Evolutionary conservation across 2,329 filamentous ascomycete species (phyloP).

Genomic region (Ceratocystis huliohia): DNA sequence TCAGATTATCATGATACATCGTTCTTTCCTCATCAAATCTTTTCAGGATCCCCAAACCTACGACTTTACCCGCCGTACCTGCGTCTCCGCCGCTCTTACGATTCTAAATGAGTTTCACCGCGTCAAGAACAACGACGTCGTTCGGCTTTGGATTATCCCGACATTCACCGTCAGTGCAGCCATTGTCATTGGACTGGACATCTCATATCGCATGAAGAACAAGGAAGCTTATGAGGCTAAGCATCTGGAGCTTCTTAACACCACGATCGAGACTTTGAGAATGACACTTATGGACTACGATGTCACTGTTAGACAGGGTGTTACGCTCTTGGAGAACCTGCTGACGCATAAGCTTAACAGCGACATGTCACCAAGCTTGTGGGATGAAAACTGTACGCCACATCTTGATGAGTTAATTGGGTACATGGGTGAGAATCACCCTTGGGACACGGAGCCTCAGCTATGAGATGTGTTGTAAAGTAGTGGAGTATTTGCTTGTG

Average conservation of each 20-base stretch:
- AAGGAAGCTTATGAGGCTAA: constrained; percentile 9
- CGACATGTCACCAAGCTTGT: neutral
- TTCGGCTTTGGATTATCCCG: constrained; percentile 20
- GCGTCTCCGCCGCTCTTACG: constrained; percentile 16
- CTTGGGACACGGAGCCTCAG: neutral
- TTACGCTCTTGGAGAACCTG: constrained; percentile 5
- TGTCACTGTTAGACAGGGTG: constrained; percentile 9
- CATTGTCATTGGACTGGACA: constrained; percentile 19
- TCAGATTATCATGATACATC: constrained; percentile 20
- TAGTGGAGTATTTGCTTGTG: neutral
- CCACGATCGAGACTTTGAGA: constrained; percentile 8
- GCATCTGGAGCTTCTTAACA: constrained; percentile 15
- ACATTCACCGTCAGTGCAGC: constrained; percentile 19
- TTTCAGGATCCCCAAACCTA: constrained; percentile 18
- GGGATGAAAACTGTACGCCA: neutral
- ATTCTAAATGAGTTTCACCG: constrained; percentile 18
- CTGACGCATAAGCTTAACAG: neutral
- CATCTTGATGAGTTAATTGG: neutral
- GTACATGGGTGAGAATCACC: neutral
- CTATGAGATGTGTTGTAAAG: neutral
- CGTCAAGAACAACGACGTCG: constrained; percentile 17
- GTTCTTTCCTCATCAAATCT: constrained; percentile 20
- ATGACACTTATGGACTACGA: constrained; percentile 9
- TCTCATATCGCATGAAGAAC: constrained; percentile 16
- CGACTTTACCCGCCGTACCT: constrained; percentile 16